Base-by-base conservation (phyloP, 2,329 filamentous ascomycete species). In the Pseudovirgaria hyperparasitica region DNA sequence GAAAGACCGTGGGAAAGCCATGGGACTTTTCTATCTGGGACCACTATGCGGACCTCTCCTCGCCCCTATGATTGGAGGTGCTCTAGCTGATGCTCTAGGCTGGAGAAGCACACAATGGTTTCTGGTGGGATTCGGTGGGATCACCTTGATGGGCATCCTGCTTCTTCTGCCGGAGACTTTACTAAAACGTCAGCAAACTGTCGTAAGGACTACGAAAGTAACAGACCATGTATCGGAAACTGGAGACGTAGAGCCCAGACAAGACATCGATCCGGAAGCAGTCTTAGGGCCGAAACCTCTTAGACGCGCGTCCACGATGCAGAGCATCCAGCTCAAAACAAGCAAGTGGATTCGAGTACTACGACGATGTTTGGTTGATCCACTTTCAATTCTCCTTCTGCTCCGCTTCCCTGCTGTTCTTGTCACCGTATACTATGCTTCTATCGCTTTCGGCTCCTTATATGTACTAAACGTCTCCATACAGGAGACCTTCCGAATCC, bases 91-190 rank as follows among this genome's bases (percentile, higher is more conserved):
- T 20, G 39, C 36, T 0, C 36, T 55, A 3, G 49, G 50, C 1
- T 56, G 52, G 52, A 30, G 52, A 29, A 50, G 50, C 23, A 56
- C 52, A 3, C 52, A 52, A 25, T 56, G 52, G 52, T 55, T 54
- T 16, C 34, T 55, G 8, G 49, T 51, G 17, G 44, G 53, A 6
- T 55, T 52, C 16, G 52, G 52, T n/a, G 43, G 39, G 4, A 23
- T 45, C 16, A 50, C 50, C 3, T 31, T 49, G 6, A 26, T 50
- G 9, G 36, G 47, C 9, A 42, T 56, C 27, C 34, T 48, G 25
- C 49, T 56, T 17, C 36, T 39, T 6, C 35, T 56, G 5, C 52
- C 52, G 3, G 52, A 56, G 30, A 55, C 51, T 1, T 23, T 43
- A 14, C 25, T 22, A 22, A 22, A 25, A 12, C 33, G 31, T 14